Percentiles rank a stretch among this genome's conserved stretches.
Conservation (phyloP, 768 basidiomycete species). For the Suillus luteus region DNA sequence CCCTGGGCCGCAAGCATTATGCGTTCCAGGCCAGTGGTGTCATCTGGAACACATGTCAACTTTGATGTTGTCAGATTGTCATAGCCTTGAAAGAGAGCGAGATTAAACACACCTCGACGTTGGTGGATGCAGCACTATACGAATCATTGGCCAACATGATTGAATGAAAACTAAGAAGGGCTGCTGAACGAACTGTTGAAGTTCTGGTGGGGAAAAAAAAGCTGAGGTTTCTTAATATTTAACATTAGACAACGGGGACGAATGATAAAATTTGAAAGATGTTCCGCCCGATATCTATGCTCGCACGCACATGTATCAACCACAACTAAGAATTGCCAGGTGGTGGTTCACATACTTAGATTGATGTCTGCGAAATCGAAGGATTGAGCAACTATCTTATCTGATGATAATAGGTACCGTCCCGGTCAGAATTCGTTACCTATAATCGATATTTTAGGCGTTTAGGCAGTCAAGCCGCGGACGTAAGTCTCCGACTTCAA, state of each 20-base stretch:
- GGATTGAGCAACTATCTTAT: constrained; percentile 13
- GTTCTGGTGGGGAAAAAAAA: constrained; percentile 4
- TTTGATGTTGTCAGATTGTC: constrained; percentile 18
- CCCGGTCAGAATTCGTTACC: background rate
- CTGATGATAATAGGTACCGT: constrained; percentile 10
- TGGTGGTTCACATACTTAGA: constrained; percentile 3
- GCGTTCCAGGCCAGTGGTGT: constrained; percentile 59
- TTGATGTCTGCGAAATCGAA: constrained; percentile 7
- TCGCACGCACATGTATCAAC: constrained; percentile 11
- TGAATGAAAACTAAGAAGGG: background rate
- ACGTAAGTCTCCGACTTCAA: background rate
- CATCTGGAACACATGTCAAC: constrained; percentile 25
- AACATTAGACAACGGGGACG: background rate
- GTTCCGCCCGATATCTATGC: constrained; percentile 16
- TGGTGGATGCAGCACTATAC: constrained; percentile 26
- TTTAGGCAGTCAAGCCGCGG: constrained; percentile 1
- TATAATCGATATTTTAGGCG: constrained; percentile 7
- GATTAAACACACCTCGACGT: constrained; percentile 22
- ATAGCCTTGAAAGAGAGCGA: background rate
- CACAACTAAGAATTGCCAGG: background rate
- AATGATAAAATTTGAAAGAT: background rate
- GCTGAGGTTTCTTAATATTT: background rate
- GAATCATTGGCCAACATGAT: constrained; percentile 30
- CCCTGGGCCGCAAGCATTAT: constrained; percentile 70
- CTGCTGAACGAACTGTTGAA: constrained; percentile 18